Conservation (phyloP, 208 protist genomes). For the Trypanosoma caninum region DNA sequence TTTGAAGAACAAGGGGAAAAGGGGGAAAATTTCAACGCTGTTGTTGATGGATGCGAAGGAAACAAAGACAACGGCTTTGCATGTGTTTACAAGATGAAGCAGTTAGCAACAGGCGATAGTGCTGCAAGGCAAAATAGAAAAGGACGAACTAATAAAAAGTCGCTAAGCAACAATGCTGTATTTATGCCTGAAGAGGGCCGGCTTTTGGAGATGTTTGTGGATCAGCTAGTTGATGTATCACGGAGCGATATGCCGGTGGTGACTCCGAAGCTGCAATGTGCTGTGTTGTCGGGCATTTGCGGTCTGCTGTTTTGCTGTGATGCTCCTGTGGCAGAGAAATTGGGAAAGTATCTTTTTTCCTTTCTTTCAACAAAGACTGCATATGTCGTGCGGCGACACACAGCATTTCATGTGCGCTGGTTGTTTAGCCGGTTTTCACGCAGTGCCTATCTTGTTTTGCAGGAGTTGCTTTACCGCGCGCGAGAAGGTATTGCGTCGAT, state of each 20-base stretch:
- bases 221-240: conserved; percentile 23
- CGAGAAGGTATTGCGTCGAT: conserved; percentile 53
- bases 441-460: conserved; percentile 39
- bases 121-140: neutral
- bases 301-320: conserved; percentile 39
- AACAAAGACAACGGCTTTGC: too few relatives aligned
- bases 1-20: neutral
- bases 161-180: neutral
- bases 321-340: conserved; percentile 37
- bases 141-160: neutral
- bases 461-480: conserved; percentile 46
- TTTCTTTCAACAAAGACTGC: conserved; percentile 40
- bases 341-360: conserved; percentile 65
- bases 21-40: too few relatives aligned
- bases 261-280: conserved; percentile 28
- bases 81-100: too few relatives aligned
- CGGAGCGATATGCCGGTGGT: conserved; percentile 27
- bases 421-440: conserved; percentile 48
- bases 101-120: neutral
- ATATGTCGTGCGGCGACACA: conserved; percentile 51
- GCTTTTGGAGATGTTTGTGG: conserved; percentile 19
- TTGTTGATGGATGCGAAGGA: too few relatives aligned
- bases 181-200: conserved; percentile 21
- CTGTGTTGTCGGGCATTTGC: conserved; percentile 31
- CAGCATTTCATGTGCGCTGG: conserved; percentile 45